Conservation (phyloP, 2,329 filamentous ascomycete species). For the Neopestalotiopsis sp. region DNA sequence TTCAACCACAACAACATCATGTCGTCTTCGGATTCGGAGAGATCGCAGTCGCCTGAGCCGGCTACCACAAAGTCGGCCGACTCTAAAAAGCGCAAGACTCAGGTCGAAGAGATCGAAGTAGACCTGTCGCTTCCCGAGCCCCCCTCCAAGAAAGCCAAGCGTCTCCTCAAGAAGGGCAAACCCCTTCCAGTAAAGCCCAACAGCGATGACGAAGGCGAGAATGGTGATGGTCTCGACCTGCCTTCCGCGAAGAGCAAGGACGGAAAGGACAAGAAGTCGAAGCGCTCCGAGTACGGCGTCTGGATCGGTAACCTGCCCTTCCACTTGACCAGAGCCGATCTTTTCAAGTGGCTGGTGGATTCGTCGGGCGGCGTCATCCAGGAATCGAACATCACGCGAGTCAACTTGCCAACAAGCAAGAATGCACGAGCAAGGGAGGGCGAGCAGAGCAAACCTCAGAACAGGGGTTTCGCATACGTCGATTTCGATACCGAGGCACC, state of each 20-base stretch:
- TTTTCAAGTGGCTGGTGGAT: slow-evolving; percentile 80
- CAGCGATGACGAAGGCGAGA: slow-evolving; percentile 46
- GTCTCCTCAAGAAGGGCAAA: slow-evolving; percentile 86
- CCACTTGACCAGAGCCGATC: slow-evolving; percentile 72
- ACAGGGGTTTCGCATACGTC: slow-evolving; percentile 96
- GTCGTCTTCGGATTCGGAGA: slow-evolving; percentile 19
- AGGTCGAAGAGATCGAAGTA: slow-evolving; percentile 80
- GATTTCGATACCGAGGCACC: slow-evolving; percentile 79
- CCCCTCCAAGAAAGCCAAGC: slow-evolving; percentile 90
- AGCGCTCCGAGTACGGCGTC: slow-evolving; percentile 80
- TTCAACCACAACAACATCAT: neutral
- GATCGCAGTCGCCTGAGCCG: slow-evolving; percentile 21
- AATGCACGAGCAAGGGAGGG: slow-evolving; percentile 20
- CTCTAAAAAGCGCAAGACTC: slow-evolving; percentile 74
- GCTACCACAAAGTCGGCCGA: neutral
- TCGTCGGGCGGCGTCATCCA: slow-evolving; percentile 70
- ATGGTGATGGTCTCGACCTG: slow-evolving; percentile 35
- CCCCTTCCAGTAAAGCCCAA: slow-evolving; percentile 51
- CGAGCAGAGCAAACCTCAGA: slow-evolving; percentile 49
- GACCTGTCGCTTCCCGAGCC: slow-evolving; percentile 90
- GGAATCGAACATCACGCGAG: slow-evolving; percentile 76
- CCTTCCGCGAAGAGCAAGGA: slow-evolving; percentile 36
- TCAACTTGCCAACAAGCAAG: slow-evolving; percentile 76
- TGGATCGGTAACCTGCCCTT: slow-evolving; percentile 98
- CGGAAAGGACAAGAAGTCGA: slow-evolving; percentile 49